Base-by-base conservation (phyloP, 1,284 basidiomycete genomes). In the Xanthoconium separans region DNA sequence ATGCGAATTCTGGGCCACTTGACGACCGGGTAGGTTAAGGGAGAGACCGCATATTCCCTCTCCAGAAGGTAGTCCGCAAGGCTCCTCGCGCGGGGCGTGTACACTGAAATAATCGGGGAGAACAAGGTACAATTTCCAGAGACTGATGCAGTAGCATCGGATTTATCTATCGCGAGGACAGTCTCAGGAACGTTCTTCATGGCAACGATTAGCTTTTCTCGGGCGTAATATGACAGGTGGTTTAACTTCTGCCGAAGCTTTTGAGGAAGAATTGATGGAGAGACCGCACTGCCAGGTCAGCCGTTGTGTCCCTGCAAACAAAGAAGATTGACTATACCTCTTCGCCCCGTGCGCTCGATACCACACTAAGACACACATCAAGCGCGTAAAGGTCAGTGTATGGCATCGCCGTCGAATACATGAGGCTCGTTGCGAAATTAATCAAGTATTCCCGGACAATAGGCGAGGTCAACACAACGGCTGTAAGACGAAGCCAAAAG, bases 391-490 rank as follows among this genome's bases (percentile, higher is more conserved):
- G 68, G 54, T 76, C 79, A 16, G 75, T 70, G 43, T 75, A 72
- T 10, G 78, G 71, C 58, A 78, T 68, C 0, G 76, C 74, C 0
- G 81, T 83, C 10, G 77, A 79, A 67, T 78, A 83, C 44, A 83
- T 79, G 49, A 85, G 69, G 7, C 82, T 80, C 45, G 82, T 70
- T 4, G 82, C 82, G 65, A 83, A 86, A 61, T 85, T 85, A 66
- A 83, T 75, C 12, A 87, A 64, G 66, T 82, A 84, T 6, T 76
- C 68, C 8, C 80, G 73, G 12, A 82, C 67, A 0, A 75, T 65
- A 3, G 75, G 68, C 2, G 76, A 74, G 49, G 76, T 77, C 8
- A 85, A 71, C 15, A 85, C 69, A 16, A 81, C 76, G 11, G 82
- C 84, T 80, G 53, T 42, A 22, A 40, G 51, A 24, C 27, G 31